phyloP scores from a whole-genome alignment of 495 filamentous ascomycete genomes.

The Penicillium pancosmium region DNA sequence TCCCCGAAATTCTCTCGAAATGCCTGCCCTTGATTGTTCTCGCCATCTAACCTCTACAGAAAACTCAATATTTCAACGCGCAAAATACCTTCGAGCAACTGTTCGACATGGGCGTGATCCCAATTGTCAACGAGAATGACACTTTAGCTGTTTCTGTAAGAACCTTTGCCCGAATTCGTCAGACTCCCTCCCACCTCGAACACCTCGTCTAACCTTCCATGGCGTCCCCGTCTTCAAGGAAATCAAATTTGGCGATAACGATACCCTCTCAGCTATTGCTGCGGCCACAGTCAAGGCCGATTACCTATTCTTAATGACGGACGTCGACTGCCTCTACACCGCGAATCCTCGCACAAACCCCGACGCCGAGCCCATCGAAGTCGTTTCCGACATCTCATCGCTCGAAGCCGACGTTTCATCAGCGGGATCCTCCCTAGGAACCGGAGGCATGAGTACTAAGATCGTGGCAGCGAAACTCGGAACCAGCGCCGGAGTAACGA shows the following conservation, averaged over 20 bases:
- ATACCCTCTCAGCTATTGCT: constrained; percentile 94
- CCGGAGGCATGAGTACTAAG: constrained; percentile 98
- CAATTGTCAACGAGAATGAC: constrained; percentile 98
- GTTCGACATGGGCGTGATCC: constrained; percentile 93
- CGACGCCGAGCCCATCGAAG: constrained; percentile 85
- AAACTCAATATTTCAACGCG: constrained; percentile 93
- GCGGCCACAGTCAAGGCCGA: constrained; percentile 97
- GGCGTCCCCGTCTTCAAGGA: constrained; percentile 50
- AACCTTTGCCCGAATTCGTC: neutral
- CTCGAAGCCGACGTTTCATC: constrained; percentile 91
- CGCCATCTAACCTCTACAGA: constrained; percentile 47
- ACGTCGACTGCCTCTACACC: constrained; percentile 96
- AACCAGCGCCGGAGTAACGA: constrained; percentile 93
- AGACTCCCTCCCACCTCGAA: neutral
- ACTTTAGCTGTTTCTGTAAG: constrained; percentile 84
- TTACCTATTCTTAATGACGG: constrained; percentile 97
- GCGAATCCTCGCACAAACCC: constrained; percentile 86
- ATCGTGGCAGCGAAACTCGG: constrained; percentile 93
- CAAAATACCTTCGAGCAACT: constrained; percentile 91
- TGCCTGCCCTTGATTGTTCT: neutral
- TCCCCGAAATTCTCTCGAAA: neutral
- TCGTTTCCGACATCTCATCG: constrained; percentile 83
- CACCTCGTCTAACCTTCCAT: neutral
- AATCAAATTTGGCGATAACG: constrained; percentile 99
- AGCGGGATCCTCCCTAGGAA: constrained; percentile 85